Evolutionary conservation across 495 filamentous ascomycete species (phyloP), one percentile per base, ranked within the genome.

Genomic region (Aspergillus heteromorphus): DNA sequence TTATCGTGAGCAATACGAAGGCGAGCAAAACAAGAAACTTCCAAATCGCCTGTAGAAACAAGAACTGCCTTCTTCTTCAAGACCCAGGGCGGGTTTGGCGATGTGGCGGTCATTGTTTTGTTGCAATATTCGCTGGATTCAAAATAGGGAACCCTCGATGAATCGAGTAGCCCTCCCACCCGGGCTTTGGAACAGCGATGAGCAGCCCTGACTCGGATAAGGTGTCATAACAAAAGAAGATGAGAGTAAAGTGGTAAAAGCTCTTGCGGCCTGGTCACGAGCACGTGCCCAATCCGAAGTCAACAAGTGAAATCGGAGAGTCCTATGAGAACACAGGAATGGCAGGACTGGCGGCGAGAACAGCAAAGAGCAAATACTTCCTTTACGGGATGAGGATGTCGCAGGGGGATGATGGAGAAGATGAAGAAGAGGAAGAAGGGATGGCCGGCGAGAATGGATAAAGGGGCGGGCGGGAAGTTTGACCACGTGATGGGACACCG

Each of bases 141-240:
- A 29, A 57, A 40, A 55, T 50, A 43, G 31, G 16, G 30, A 56
- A 45, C 58, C 58, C 58, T 60, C 58, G 54, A 60, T 30, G 40
- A 54, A 56, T 60, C 58, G 58, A 60, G 58, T 54, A 53, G 21
- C 54, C 58, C 54, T 51, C 58, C 58, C 53, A 51, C 58, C 58
- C 53, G 50, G 58, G 53, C 54, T 60, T 60, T 60, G 34, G 43
- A 52, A 42, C 16, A 56, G 25, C 8, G 21, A 36, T 60, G 58
- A 60, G 58, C 49, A 60, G 58, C 58, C 58, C 58, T 60, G 58
- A 54, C 58, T 60, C 58, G 58, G 3, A 45, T 45, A 51, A 30
- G 47, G 30, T 60, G 20, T 51, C 23, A 53, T 48, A 36, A 29
- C n/a, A 45, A 6, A 47, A 29, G 23, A 13, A 49, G 31, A 49